These are phyloP conservation scores for Leucaena leucocephala DNA, from an alignment of 306 rosid genomes.

Conservation along the genomic window DNA sequence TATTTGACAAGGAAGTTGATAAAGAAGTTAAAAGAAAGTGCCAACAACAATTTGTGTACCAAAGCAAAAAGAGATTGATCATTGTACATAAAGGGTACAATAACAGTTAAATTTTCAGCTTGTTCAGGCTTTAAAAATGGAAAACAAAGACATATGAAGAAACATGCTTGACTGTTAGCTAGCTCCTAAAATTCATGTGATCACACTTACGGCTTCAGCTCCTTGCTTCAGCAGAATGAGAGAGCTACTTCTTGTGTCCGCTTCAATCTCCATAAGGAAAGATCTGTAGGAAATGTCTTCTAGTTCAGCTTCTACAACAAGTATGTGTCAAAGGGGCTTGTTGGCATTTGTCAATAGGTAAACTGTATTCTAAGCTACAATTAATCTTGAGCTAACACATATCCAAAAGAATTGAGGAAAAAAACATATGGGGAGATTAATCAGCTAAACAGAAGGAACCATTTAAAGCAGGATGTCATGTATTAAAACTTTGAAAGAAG, in stretches of 20 bases:
- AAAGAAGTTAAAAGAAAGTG: not conserved
- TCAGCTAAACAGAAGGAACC: not conserved
- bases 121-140: not conserved
- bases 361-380: not conserved
- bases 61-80: not conserved
- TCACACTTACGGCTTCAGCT: conserved; percentile 67
- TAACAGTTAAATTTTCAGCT: not conserved
- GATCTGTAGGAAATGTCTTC: not conserved
- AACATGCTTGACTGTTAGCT: not conserved
- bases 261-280: conserved; percentile 40
- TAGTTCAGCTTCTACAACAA: not conserved
- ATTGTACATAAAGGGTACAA: not conserved
- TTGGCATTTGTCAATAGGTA: not conserved
- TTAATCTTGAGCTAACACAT: not conserved
- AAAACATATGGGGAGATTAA: not conserved
- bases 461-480: not conserved
- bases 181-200: not conserved
- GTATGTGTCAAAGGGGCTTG: not conserved
- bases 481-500: not conserved
- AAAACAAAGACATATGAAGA: not conserved
- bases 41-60: not conserved
- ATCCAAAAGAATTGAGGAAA: not conserved
- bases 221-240: conserved; percentile 61
- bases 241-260: conserved; percentile 30
- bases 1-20: not conserved